phyloP scores from a whole-genome alignment of 2,329 filamentous ascomycete genomes.

The Pyrenochaeta sp. region DNA sequence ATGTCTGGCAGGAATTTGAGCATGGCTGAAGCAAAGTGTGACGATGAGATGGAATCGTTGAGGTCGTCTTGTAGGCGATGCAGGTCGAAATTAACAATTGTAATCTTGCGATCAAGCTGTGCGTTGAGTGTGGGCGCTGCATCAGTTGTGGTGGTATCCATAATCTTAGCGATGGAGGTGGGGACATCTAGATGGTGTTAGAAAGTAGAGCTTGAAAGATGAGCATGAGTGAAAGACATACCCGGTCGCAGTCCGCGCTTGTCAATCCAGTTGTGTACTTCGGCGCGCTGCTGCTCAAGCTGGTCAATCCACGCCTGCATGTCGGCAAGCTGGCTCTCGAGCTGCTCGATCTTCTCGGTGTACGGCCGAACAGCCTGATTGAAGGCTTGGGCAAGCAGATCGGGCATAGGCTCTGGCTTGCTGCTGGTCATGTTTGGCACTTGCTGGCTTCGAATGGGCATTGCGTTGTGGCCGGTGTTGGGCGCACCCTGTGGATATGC shows the following conservation, averaged over 20 bases:
- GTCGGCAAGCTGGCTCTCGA: slow-evolving; percentile 61
- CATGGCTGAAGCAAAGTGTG: slow-evolving; percentile 63
- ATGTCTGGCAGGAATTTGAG: slow-evolving; percentile 65
- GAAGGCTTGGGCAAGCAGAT: slow-evolving; percentile 62
- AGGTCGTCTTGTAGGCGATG: slow-evolving; percentile 65
- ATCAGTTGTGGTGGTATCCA: slow-evolving; percentile 60
- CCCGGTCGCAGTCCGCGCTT: slow-evolving; percentile 63
- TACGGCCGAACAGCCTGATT: slow-evolving; percentile 62
- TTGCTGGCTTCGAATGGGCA: slow-evolving; percentile 33
- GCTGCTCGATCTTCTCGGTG: slow-evolving; percentile 61
- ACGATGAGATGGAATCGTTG: slow-evolving; percentile 62
- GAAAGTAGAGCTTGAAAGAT: background rate
- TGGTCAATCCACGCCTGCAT: slow-evolving; percentile 60
- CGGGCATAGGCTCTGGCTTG: slow-evolving; percentile 56
- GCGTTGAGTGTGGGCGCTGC: slow-evolving; percentile 62
- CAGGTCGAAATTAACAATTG: slow-evolving; percentile 65
- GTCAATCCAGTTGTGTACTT: slow-evolving; percentile 65
- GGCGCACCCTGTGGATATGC: slow-evolving; percentile 27
- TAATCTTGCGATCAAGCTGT: slow-evolving; percentile 67
- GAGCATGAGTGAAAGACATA: slow-evolving; percentile 35
- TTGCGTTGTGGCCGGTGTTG: slow-evolving; percentile 28
- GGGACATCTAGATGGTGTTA: slow-evolving; percentile 57
- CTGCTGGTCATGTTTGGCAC: slow-evolving; percentile 30
- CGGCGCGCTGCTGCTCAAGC: slow-evolving; percentile 60
- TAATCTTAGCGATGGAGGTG: slow-evolving; percentile 60